These are phyloP conservation scores for Hypholoma sublateritium DNA, from an alignment of 768 basidiomycete species.

Conservation along the genomic window DNA sequence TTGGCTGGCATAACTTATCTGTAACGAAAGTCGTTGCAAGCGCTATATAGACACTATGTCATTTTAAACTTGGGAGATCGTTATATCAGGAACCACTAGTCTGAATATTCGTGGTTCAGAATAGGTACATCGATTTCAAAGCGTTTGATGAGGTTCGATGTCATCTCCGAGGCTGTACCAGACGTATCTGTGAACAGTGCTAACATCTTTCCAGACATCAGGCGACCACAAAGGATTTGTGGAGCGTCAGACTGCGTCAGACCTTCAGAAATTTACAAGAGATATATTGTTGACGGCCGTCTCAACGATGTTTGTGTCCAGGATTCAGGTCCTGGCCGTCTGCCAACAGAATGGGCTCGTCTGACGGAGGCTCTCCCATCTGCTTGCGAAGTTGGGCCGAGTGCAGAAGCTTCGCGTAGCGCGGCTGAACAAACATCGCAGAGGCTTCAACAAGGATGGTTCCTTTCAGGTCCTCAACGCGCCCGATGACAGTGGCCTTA, in stretches of 20 bases:
- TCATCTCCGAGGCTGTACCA: no score
- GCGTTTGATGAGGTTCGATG: no score
- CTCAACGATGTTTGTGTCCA: constrained; percentile 22
- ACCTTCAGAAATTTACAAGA: neutral
- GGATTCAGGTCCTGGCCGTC: constrained; percentile 36
- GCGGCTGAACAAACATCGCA: constrained; percentile 85
- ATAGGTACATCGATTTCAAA: no score
- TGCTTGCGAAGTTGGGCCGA: constrained; percentile 56
- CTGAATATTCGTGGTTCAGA: no score
- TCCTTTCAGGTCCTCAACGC: constrained; percentile 80
- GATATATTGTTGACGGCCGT: no score
- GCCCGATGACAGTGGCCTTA: constrained; percentile 70
- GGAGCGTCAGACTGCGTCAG: neutral
- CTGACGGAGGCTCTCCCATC: constrained; percentile 57
- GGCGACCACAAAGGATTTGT: neutral
- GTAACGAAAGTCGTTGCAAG: no score
- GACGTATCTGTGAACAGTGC: no score
- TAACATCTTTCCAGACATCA: neutral
- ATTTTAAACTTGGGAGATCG: no score
- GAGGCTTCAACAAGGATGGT: constrained; percentile 78
- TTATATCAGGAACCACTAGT: no score
- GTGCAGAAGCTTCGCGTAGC: constrained; percentile 78
- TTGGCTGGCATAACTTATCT: no score
- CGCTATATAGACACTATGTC: no score
- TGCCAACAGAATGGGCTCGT: constrained; percentile 37